phyloP scores from a whole-genome alignment of 495 filamentous ascomycete species.

The Pseudomonodictys pantanalensis region DNA sequence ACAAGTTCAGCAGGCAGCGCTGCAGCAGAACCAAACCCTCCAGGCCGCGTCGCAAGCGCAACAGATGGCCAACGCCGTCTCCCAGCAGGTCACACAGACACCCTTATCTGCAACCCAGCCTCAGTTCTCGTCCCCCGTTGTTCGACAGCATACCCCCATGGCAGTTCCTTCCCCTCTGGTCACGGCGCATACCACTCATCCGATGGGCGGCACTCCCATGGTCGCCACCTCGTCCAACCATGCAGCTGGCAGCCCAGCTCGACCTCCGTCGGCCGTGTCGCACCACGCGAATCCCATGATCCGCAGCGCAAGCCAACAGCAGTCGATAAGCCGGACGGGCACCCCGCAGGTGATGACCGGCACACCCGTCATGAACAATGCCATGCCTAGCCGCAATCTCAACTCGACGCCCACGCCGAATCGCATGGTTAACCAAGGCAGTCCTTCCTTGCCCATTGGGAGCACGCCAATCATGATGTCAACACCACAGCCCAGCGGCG shows the following conservation, averaged over 20 bases:
- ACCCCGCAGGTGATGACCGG: slow-evolving; percentile 79
- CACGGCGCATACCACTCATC: slow-evolving; percentile 46
- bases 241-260: slow-evolving; percentile 68
- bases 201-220: slow-evolving; percentile 67
- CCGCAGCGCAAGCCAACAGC: slow-evolving; percentile 69
- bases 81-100: slow-evolving; percentile 24
- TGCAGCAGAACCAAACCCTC: slow-evolving; percentile 37
- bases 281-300: slow-evolving; percentile 72
- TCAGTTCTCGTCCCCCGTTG: slow-evolving; percentile 72
- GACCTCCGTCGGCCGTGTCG: slow-evolving; percentile 74
- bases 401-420: slow-evolving; percentile 38
- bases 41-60: slow-evolving; percentile 34
- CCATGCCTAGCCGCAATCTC: slow-evolving; percentile 55
- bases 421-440: slow-evolving; percentile 35
- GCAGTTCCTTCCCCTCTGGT: slow-evolving; percentile 67
- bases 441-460: slow-evolving; percentile 56
- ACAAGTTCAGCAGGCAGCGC: slow-evolving; percentile 36
- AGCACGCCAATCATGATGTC: slow-evolving; percentile 53
- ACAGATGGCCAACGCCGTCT: slow-evolving; percentile 42
- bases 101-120: slow-evolving; percentile 52
- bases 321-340: slow-evolving; percentile 61
- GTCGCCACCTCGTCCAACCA: slow-evolving; percentile 73
- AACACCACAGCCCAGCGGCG: slow-evolving; percentile 25
- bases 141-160: slow-evolving; percentile 77
- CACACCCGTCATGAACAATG: slow-evolving; percentile 65